phyloP scores from a whole-genome alignment of 371 early-diverging fungal species.

The Fennellomyces sp. region DNA sequence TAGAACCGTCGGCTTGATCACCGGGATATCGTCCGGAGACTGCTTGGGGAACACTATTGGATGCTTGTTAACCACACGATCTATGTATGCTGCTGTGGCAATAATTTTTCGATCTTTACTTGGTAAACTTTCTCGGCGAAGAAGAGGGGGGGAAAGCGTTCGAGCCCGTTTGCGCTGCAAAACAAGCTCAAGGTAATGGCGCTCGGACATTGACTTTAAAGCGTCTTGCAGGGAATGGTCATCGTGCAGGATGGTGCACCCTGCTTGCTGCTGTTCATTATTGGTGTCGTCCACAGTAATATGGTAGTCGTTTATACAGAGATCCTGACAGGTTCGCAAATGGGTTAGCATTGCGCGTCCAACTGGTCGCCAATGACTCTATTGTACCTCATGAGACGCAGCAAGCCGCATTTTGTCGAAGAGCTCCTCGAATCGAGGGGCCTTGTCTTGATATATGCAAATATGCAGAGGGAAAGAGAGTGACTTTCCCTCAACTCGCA shows the following conservation, averaged over 20 bases:
- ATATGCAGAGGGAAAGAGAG: conserved; percentile 34
- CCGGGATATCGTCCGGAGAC: conserved; percentile 27
- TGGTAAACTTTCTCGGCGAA: conserved; percentile 11
- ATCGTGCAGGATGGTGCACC: conserved; percentile 22
- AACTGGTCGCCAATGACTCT: conserved; percentile 4
- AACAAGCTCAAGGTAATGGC: conserved; percentile 33
- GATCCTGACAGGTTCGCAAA: no score
- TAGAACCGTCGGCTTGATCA: conserved; percentile 46
- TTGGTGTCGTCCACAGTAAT: conserved; percentile 19
- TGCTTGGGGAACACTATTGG: not conserved
- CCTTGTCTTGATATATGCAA: conserved; percentile 33
- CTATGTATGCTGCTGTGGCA: not conserved
- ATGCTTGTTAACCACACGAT: not conserved
- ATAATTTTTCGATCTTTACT: not conserved
- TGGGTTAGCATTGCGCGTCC: no score
- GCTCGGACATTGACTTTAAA: conserved; percentile 21
- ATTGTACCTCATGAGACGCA: conserved; percentile 21
- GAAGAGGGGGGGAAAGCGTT: conserved; percentile 11
- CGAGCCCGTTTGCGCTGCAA: conserved; percentile 30
- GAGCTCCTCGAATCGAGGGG: conserved; percentile 39
- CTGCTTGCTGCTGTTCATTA: conserved; percentile 5
- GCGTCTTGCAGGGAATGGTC: conserved; percentile 32
- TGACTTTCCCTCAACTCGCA: conserved; percentile 33
- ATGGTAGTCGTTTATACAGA: conserved; percentile 32
- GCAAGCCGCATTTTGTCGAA: conserved; percentile 30